Conservation (phyloP, 495 filamentous ascomycete genomes). For the Ramalina intermedia region DNA sequence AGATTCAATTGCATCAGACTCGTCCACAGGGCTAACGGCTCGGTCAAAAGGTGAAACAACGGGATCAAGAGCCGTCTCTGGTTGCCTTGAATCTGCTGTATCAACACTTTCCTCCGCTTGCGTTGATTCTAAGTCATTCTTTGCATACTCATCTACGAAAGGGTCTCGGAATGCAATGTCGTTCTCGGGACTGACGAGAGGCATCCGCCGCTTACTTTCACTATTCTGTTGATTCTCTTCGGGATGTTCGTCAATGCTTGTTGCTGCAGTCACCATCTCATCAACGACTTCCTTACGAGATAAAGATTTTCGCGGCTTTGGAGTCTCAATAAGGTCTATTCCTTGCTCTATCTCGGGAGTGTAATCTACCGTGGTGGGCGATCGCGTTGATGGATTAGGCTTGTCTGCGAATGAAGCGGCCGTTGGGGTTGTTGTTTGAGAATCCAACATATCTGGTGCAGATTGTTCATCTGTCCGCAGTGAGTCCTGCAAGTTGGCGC, state of each 20-base stretch:
- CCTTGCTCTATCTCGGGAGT: neutral
- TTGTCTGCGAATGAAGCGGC: constrained; percentile 13
- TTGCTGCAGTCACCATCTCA: neutral
- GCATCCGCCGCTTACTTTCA: no score
- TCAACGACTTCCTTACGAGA: neutral
- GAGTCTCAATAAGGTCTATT: neutral
- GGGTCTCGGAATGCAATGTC: no score
- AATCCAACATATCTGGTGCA: constrained; percentile 19
- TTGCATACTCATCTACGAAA: no score
- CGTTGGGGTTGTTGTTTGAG: constrained; percentile 27
- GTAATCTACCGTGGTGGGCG: neutral
- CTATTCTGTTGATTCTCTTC: neutral
- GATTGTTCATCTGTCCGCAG: neutral
- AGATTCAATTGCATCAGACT: no score
- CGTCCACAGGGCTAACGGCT: no score
- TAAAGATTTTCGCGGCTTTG: constrained; percentile 1
- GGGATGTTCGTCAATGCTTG: neutral
- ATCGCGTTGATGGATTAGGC: neutral
- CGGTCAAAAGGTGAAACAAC: no score
- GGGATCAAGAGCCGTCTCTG: no score
- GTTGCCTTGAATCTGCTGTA: no score
- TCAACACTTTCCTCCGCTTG: no score
- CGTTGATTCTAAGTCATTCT: no score
- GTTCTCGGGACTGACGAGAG: neutral
- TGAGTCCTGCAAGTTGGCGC: neutral